A percentile compares a stretch with the other conserved stretches of the same genome.
These are phyloP conservation scores for Talaromyces sp. DNA, from an alignment of 2,329 filamentous ascomycete genomes.

Conservation along the genomic window DNA sequence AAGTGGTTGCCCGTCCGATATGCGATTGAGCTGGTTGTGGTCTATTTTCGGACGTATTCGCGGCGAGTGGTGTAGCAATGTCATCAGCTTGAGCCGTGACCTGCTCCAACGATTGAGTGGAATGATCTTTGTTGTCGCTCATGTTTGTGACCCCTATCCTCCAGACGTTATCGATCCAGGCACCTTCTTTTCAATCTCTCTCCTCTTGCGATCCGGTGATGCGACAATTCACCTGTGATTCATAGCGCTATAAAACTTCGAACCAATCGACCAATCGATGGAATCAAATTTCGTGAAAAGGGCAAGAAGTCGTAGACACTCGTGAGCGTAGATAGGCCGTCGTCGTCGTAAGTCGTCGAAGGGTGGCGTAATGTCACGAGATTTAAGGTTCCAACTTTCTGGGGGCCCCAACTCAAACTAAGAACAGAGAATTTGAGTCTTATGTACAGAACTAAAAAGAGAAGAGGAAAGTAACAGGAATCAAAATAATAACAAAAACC, in stretches of 20 bases:
- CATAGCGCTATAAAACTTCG: background rate
- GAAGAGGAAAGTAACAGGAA: background rate
- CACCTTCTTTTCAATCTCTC: background rate
- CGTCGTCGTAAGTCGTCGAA: background rate
- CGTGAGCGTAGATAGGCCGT: background rate
- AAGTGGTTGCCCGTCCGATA: background rate
- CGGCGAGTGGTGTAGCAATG: background rate
- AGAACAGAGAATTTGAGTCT: background rate
- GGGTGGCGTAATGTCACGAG: background rate
- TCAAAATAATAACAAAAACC: background rate
- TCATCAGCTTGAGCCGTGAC: background rate
- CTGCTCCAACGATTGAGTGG: background rate
- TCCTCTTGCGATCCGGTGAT: background rate
- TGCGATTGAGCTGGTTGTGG: background rate
- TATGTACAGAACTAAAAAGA: background rate
- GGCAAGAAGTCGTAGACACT: background rate
- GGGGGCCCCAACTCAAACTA: background rate
- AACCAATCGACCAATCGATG: background rate
- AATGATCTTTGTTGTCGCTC: background rate
- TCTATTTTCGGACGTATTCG: background rate
- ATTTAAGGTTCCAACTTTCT: background rate
- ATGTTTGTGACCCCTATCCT: background rate
- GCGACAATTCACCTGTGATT: background rate
- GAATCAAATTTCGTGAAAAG: background rate
- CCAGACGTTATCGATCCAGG: background rate